A percentile compares a stretch with the other conserved stretches of the same genome.
Evolutionary conservation across 139 green algal species (phyloP).

Genomic region (Parachlorella kessleri): DNA sequence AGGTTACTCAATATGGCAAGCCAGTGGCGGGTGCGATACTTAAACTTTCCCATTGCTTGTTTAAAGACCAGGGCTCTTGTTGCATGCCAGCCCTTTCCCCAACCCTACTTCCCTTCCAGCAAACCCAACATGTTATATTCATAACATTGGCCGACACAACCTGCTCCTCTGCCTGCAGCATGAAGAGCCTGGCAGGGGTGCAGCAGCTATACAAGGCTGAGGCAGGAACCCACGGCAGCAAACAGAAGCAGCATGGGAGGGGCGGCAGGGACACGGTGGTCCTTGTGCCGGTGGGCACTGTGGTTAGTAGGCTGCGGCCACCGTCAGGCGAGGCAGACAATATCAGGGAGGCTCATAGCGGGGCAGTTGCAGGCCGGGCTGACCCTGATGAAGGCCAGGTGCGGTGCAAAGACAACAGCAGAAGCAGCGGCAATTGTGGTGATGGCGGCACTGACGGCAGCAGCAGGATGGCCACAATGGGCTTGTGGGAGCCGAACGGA

Average conservation of each 20-base stretch:
- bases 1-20: not conserved
- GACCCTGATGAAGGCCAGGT: not conserved
- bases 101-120: too few species aligned
- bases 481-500: not conserved
- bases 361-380: not conserved
- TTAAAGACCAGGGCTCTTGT: too few species aligned
- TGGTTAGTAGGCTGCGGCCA: constrained; percentile 15
- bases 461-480: not conserved
- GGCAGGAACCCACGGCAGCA: constrained; percentile 20
- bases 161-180: constrained; percentile 28
- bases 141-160: too few species aligned
- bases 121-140: too few species aligned
- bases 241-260: constrained; percentile 31
- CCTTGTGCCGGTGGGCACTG: constrained; percentile 31
- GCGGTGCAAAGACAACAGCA: not conserved
- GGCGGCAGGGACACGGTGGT: constrained; percentile 16
- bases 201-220: constrained; percentile 31
- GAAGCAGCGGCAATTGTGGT: not conserved
- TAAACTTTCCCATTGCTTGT: too few species aligned
- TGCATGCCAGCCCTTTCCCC: not conserved
- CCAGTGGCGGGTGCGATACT: not conserved
- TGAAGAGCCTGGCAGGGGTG: constrained; percentile 43
- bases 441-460: not conserved
- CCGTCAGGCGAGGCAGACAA: too few species aligned
- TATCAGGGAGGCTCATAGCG: not conserved